Percentiles rank a stretch among this genome's conserved stretches.
Conservation (phyloP, 148 eudicot species). For the Spergularia bocconei region DNA sequence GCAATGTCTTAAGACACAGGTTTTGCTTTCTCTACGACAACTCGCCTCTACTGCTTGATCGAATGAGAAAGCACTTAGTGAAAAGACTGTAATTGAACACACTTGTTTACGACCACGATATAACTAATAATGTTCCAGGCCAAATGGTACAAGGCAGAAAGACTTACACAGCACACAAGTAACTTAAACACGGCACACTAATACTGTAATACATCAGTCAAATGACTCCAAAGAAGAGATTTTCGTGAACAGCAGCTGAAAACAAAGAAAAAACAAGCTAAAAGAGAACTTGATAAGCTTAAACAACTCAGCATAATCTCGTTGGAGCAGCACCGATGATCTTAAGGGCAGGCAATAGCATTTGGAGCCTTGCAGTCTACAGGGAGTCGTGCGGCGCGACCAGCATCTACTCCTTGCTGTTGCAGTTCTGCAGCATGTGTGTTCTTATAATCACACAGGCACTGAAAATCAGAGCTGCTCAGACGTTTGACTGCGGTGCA, state of each 20-base stretch:
- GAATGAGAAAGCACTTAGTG: too few relatives aligned
- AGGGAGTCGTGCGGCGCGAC: slow-evolving; percentile 50
- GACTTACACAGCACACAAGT: not conserved
- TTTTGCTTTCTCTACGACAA: too few relatives aligned
- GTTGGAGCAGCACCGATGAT: not conserved
- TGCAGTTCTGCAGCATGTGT: slow-evolving; percentile 28
- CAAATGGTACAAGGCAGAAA: not conserved
- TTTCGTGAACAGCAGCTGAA: not conserved
- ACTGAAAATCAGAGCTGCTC: slow-evolving; percentile 35
- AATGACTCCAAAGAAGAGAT: not conserved
- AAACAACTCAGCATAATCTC: not conserved
- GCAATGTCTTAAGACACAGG: too few relatives aligned
- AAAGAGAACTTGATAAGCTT: not conserved
- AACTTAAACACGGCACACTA: not conserved
- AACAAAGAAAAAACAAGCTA: not conserved
- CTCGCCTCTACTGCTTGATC: too few relatives aligned
- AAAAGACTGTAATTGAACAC: not conserved
- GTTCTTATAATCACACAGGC: slow-evolving; percentile 54
- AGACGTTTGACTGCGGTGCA: slow-evolving; percentile 37
- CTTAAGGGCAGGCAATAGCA: slow-evolving; percentile 14
- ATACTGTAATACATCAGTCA: not conserved
- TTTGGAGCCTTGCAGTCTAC: slow-evolving; percentile 33
- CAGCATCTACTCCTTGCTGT: slow-evolving; percentile 47
- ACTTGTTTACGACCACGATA: not conserved
- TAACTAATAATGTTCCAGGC: not conserved